These are phyloP conservation scores for Aspergillus homomorphus DNA, from an alignment of 495 filamentous ascomycete species.

Conservation along the genomic window DNA sequence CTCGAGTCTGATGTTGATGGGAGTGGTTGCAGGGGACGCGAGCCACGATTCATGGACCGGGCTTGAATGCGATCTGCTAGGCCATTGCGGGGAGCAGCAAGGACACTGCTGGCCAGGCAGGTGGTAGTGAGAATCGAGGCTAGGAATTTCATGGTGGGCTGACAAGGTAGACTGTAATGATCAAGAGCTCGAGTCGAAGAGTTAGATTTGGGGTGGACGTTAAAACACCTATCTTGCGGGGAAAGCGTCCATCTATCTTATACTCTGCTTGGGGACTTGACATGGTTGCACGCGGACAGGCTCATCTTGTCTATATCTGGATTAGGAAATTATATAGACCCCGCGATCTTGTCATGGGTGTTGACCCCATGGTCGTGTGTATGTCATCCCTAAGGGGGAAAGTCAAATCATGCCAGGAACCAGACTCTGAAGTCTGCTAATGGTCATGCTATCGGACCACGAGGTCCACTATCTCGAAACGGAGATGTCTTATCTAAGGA, in stretches of 20 bases:
- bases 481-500: background rate
- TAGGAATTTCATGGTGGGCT: conserved; percentile 29
- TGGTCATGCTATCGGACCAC: too few species aligned
- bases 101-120: conserved; percentile 22
- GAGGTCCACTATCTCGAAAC: background rate
- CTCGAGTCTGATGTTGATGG: background rate
- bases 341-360: background rate
- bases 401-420: background rate
- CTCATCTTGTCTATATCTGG: background rate
- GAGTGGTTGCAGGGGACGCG: conserved; percentile 18
- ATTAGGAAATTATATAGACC: background rate
- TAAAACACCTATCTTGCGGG: background rate
- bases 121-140: conserved; percentile 22
- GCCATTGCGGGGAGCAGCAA: conserved; percentile 28
- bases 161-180: background rate
- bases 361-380: background rate
- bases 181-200: background rate
- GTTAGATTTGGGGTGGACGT: background rate
- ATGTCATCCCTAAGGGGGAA: background rate
- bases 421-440: background rate
- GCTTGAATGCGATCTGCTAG: conserved; percentile 28
- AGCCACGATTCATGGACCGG: conserved; percentile 28
- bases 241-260: background rate
- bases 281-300: background rate
- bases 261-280: background rate